Percentiles rank a stretch among this genome's conserved stretches.
These are phyloP conservation scores for Phytophthora pseudosyringae DNA, from an alignment of 352 stramenopile species.

Conservation along the genomic window DNA sequence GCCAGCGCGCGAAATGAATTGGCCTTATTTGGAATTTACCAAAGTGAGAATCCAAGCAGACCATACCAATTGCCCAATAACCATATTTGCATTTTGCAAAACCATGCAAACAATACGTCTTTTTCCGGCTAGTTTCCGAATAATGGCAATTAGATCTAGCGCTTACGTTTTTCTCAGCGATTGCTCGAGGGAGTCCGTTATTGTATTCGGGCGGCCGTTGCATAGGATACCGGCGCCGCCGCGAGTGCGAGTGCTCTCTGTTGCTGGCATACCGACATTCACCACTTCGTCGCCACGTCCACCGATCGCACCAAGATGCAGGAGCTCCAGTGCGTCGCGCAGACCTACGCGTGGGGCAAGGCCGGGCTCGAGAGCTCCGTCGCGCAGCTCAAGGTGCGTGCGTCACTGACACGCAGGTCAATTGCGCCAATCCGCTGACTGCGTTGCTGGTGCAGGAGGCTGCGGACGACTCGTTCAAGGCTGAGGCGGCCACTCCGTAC, in stretches of 20 bases:
- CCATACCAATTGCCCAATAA: background rate
- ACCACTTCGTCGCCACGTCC: constrained; percentile 3
- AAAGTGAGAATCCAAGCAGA: constrained; percentile 18
- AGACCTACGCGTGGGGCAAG: constrained; percentile 94
- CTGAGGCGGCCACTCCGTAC: constrained; percentile 62
- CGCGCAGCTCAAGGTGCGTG: constrained; percentile 84
- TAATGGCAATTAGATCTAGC: constrained; percentile 8
- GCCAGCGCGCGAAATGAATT: background rate
- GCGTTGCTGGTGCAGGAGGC: constrained; percentile 47
- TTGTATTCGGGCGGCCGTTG: constrained; percentile 21
- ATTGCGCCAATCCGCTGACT: background rate
- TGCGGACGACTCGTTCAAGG: constrained; percentile 50
- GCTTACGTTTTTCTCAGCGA: constrained; percentile 22
- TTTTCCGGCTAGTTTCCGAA: background rate
- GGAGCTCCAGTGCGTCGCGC: constrained; percentile 81
- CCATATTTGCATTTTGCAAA: background rate
- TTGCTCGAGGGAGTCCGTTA: constrained; percentile 26
- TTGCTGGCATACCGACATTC: constrained; percentile 24
- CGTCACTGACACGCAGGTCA: background rate
- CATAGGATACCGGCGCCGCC: constrained; percentile 11
- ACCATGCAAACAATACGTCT: constrained; percentile 3
- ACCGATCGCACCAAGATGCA: constrained; percentile 50
- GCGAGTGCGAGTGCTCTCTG: constrained; percentile 9
- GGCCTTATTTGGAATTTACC: constrained; percentile 5
- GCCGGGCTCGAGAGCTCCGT: constrained; percentile 80